Evolutionary conservation across 371 early-diverging fungal genomes (phyloP).

Genomic region (Mortierella sp.): DNA sequence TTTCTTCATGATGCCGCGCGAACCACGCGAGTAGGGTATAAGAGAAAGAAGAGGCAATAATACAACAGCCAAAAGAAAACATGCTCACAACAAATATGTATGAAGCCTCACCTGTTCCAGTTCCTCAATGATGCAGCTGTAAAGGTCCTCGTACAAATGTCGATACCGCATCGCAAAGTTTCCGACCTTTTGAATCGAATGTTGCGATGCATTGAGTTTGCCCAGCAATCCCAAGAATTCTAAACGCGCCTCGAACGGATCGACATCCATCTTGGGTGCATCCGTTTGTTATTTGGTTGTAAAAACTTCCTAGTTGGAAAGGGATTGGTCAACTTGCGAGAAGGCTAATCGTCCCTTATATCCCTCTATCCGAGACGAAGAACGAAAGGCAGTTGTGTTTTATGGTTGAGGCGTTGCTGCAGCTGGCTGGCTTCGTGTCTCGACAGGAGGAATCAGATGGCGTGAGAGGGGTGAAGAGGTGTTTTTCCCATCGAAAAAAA

Average conservation of each 20-base stretch:
- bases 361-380: no score
- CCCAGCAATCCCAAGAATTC: slow-evolving; percentile 70
- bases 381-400: no score
- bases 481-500: no score
- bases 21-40: background rate
- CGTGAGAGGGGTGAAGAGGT: no score
- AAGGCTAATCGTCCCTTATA: no score
- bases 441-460: no score
- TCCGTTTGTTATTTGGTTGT: background rate
- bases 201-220: slow-evolving; percentile 81
- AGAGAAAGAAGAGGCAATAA: slow-evolving; percentile 7
- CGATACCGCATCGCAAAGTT: slow-evolving; percentile 75
- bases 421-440: no score
- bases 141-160: slow-evolving; percentile 77
- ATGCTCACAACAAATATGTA: background rate
- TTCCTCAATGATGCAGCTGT: slow-evolving; percentile 79
- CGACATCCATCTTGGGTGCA: slow-evolving; percentile 61
- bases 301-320: no score
- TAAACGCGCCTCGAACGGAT: slow-evolving; percentile 83
- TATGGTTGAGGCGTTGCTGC: no score
- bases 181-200: slow-evolving; percentile 77
- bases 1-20: no score
- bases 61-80: no score
- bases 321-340: no score
- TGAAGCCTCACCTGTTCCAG: slow-evolving; percentile 69